Percentiles rank a stretch among this genome's conserved stretches.
Evolutionary conservation across 139 green algal genomes (phyloP).

Genomic region (Micractinium sp.): DNA sequence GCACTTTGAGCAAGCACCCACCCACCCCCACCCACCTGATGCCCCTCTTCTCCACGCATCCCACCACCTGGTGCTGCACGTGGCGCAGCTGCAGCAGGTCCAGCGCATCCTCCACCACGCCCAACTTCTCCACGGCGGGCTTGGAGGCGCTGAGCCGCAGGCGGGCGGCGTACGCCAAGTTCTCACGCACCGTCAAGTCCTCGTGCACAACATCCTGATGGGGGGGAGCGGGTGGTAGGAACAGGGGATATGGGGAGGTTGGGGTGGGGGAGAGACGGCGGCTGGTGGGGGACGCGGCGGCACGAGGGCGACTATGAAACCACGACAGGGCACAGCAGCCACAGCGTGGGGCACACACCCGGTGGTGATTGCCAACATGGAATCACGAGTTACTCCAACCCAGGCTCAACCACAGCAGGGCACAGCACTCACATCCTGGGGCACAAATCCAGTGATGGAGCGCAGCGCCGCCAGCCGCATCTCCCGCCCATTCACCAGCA

Average conservation of each 20-base stretch:
- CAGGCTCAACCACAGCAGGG: neutral
- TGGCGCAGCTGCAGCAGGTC: constrained; percentile 42
- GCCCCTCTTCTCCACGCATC: constrained; percentile 59
- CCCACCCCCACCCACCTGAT: constrained; percentile 38
- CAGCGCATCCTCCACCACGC: constrained; percentile 45
- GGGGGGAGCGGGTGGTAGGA: neutral
- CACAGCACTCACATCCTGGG: constrained; percentile 52
- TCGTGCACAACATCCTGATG: constrained; percentile 60
- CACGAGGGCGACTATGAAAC: too few species aligned
- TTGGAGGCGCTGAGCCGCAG: constrained; percentile 58
- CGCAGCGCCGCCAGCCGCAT: constrained; percentile 44
- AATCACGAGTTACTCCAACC: too few species aligned
- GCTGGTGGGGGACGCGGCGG: too few species aligned
- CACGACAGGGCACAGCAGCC: too few species aligned
- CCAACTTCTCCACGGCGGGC: constrained; percentile 26
- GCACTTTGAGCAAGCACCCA: too few species aligned
- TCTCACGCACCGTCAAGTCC: constrained; percentile 74
- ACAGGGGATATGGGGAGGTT: neutral
- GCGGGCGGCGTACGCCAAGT: constrained; percentile 71
- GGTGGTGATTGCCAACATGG: too few species aligned
- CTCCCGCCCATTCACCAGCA: constrained; percentile 56
- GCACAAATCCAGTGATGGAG: constrained; percentile 59
- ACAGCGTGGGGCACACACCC: too few species aligned
- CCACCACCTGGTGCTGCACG: constrained; percentile 66
- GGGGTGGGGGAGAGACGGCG: too few species aligned